Evolutionary conservation across 371 early-diverging fungal genomes (phyloP), one percentile per base, ranked within the genome.

Genomic region (Cokeromyces recurvatus): DNA sequence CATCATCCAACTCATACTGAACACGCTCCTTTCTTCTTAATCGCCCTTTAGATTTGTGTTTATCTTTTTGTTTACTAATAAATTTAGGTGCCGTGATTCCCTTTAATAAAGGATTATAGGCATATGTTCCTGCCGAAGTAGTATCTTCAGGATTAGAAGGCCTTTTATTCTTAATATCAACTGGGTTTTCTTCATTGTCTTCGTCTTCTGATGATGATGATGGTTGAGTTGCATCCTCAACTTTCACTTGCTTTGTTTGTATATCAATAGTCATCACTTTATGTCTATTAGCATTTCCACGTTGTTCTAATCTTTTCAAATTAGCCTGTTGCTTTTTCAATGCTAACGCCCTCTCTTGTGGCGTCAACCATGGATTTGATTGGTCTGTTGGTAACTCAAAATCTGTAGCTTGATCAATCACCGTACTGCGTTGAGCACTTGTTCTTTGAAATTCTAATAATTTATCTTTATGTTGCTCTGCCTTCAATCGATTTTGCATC

Each of bases 391-490:
- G 79, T 15, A 77, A 51, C 24, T 82, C 84, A 68, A 89, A 90
- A 56, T 90, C 92, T 2, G 86, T 70, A 0, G 89, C 86, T 59
- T 81, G 78, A 64, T 91, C 92, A 44, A 84, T 83, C 9, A 91
- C 88, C 25, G 71, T 77, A 24, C 89, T 89, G 32, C 92, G 68
- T 48, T 82, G 75, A 0, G 90, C 86, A 37, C 84, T 84, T 10
- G 89, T 89, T 21, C 86, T 75, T 47, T 94, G 90, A 47, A 76
- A 91, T 38, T 90, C 90, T 22, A 93, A 60, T 43, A 93, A 52
- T 21, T 79, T 73, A 29, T 88, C 89, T 53, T 84, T 87, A 48
- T 89, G 87, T 15, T 63, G 71, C 45, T 84, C 78, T 0, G 92
- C 94, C 41, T 70, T 60, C 14, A 57, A 54, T 17, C 85, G 55